These are phyloP conservation scores for Camelina hispida DNA, from an alignment of 345 rosid genomes.

Conservation along the genomic window DNA sequence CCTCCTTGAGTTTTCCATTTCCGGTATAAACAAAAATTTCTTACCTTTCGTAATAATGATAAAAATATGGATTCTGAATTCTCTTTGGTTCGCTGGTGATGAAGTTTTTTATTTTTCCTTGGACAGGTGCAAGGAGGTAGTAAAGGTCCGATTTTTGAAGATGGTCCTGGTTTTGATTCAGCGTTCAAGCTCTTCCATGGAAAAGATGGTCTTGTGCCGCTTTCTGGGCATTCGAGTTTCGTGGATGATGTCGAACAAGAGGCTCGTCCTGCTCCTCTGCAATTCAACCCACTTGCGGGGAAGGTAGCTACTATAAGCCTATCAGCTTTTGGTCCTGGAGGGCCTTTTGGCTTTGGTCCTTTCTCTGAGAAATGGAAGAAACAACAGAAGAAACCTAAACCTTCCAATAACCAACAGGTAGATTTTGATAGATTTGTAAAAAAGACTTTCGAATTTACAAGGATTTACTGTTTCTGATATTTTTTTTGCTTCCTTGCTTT, in stretches of 20 bases:
- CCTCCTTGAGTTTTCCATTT: slow-evolving; percentile 52
- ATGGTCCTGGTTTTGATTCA: slow-evolving; percentile 72
- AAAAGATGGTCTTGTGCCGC: slow-evolving; percentile 82
- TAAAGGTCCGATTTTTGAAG: slow-evolving; percentile 92
- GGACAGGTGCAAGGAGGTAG: slow-evolving; percentile 55
- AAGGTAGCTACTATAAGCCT: slow-evolving; percentile 79
- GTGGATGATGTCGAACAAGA: slow-evolving; percentile 27
- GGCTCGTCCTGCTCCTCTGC: slow-evolving; percentile 53
- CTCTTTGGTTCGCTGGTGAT: background rate
- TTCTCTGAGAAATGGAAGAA: slow-evolving; percentile 71
- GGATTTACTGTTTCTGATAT: background rate
- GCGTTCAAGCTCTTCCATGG: slow-evolving; percentile 90
- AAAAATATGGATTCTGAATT: too few species aligned
- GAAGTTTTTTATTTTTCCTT: slow-evolving; percentile 2
- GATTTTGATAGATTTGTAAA: background rate
- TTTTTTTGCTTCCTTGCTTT: slow-evolving; percentile 10
- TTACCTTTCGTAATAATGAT: background rate
- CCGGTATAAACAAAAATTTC: slow-evolving; percentile 44
- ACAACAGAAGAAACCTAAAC: slow-evolving; percentile 63
- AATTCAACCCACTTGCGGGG: slow-evolving; percentile 72
- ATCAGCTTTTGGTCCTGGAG: slow-evolving; percentile 76
- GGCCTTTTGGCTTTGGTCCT: slow-evolving; percentile 77
- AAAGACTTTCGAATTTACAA: background rate
- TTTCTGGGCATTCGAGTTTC: slow-evolving; percentile 50
- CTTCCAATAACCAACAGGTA: slow-evolving; percentile 70